Percentiles rank a stretch among this genome's conserved stretches.
Evolutionary conservation across 202 grass and related monocot genomes (phyloP).

Genomic region (Setaria italica): DNA sequence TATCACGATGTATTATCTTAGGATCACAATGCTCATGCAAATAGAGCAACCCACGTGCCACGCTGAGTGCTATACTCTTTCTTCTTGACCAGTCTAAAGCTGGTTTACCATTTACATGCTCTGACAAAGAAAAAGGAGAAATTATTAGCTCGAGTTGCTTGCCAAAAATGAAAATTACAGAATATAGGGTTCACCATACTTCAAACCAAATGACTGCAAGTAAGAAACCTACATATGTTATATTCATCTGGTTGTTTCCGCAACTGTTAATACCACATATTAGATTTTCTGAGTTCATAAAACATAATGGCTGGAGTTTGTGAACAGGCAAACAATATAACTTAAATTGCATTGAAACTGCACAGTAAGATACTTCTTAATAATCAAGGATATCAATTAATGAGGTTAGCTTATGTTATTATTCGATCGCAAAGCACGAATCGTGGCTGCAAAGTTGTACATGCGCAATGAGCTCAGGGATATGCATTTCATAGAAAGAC

Average conservation of each 20-base stretch:
- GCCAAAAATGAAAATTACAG: background rate
- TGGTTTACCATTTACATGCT: slow-evolving; percentile 59
- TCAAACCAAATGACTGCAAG: slow-evolving; percentile 1
- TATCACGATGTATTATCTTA: slow-evolving; percentile 88
- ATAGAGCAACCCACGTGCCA: slow-evolving; percentile 67
- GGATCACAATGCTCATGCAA: slow-evolving; percentile 70
- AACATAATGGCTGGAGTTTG: background rate
- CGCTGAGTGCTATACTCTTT: slow-evolving; percentile 76
- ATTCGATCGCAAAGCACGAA: background rate
- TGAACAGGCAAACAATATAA: background rate
- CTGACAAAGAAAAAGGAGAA: slow-evolving; percentile 46
- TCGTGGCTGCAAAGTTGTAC: background rate
- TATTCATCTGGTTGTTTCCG: background rate
- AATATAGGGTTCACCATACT: background rate
- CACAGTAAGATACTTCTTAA: background rate
- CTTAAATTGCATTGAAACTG: background rate
- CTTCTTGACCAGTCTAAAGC: slow-evolving; percentile 81
- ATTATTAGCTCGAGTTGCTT: slow-evolving; percentile 1
- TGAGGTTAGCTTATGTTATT: background rate
- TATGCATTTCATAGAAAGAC: background rate
- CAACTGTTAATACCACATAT: background rate
- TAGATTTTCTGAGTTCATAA: background rate
- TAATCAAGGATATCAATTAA: background rate
- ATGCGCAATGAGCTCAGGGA: background rate
- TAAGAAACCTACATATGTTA: background rate